Percentiles rank a stretch among this genome's conserved stretches.
Conservation (phyloP, 371 early-diverging fungal genomes). For the Funneliformis caledonium region DNA sequence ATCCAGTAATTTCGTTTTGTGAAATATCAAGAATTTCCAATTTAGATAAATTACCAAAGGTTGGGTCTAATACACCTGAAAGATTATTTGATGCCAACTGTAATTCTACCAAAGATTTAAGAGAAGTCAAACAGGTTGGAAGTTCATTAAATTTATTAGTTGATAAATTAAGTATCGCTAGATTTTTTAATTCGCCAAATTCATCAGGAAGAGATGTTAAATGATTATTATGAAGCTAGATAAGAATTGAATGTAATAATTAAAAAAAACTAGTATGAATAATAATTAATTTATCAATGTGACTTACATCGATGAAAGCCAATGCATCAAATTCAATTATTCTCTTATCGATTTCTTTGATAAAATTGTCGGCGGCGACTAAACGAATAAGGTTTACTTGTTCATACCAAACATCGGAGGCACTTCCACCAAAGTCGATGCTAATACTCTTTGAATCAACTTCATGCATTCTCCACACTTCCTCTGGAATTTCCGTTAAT, state of each 20-base stretch:
- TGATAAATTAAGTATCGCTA: slow-evolving; percentile 56
- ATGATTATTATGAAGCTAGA: slow-evolving; percentile 62
- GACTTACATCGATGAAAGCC: slow-evolving; percentile 66
- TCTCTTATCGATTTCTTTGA: slow-evolving; percentile 63
- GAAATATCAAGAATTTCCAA: slow-evolving; percentile 67
- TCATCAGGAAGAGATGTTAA: slow-evolving; percentile 56
- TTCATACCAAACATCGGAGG: slow-evolving; percentile 64
- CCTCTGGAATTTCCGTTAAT: slow-evolving; percentile 66
- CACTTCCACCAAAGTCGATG: slow-evolving; percentile 58
- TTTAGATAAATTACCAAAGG: slow-evolving; percentile 45
- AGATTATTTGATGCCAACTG: slow-evolving; percentile 58
- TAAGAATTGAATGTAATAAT: not conserved
- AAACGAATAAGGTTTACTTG: slow-evolving; percentile 69
- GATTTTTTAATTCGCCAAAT: slow-evolving; percentile 51
- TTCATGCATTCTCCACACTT: slow-evolving; percentile 69
- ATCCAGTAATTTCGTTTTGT: slow-evolving; percentile 58
- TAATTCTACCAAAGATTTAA: slow-evolving; percentile 54
- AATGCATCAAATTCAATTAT: slow-evolving; percentile 70
- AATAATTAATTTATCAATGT: not conserved
- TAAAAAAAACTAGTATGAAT: not conserved
- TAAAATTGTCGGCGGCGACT: slow-evolving; percentile 68
- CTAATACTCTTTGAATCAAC: slow-evolving; percentile 61
- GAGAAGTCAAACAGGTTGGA: slow-evolving; percentile 50
- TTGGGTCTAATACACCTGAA: slow-evolving; percentile 45
- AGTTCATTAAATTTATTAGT: slow-evolving; percentile 56